phyloP scores from a whole-genome alignment of 805 yeast genomes.

The Henningerozyma blattae region DNA sequence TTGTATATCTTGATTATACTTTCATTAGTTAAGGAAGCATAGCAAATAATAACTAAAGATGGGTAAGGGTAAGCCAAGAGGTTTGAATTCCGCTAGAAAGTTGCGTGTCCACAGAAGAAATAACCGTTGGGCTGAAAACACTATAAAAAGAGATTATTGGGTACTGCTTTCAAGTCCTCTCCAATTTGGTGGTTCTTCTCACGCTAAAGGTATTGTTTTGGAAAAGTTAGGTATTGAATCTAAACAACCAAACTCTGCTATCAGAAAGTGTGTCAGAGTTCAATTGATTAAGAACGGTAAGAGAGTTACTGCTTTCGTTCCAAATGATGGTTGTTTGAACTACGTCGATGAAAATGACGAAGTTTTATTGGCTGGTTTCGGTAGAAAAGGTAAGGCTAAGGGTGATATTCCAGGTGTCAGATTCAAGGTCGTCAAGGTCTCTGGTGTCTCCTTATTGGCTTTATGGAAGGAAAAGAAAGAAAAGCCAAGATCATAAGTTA shows the following conservation, averaged over 20 bases:
- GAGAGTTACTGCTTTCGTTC: conserved; percentile 99
- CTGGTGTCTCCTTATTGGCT: conserved; percentile 99
- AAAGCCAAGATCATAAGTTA: conserved; percentile 93
- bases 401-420: conserved; percentile 99
- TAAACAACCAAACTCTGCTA: conserved; percentile 99
- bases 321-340: conserved; percentile 99
- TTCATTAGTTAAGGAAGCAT: not conserved
- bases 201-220: conserved; percentile 99
- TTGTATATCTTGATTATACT: too few species aligned
- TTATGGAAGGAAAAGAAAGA: conserved; percentile 99
- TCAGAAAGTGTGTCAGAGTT: conserved; percentile 99
- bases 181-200: conserved; percentile 99
- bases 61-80: conserved; percentile 99
- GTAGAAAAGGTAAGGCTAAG: conserved; percentile 99
- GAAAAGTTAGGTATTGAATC: conserved; percentile 99
- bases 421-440: conserved; percentile 99
- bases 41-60: conserved; percentile 41
- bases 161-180: conserved; percentile 99
- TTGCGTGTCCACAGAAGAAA: conserved; percentile 99
- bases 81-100: conserved; percentile 99
- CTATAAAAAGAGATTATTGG: conserved; percentile 97
- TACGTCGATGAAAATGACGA: conserved; percentile 99
- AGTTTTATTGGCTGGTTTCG: conserved; percentile 99
- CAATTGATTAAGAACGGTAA: conserved; percentile 99
- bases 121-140: conserved; percentile 99